Evolutionary conservation across 306 rosid species (phyloP).

Genomic region (Vigna angularis): DNA sequence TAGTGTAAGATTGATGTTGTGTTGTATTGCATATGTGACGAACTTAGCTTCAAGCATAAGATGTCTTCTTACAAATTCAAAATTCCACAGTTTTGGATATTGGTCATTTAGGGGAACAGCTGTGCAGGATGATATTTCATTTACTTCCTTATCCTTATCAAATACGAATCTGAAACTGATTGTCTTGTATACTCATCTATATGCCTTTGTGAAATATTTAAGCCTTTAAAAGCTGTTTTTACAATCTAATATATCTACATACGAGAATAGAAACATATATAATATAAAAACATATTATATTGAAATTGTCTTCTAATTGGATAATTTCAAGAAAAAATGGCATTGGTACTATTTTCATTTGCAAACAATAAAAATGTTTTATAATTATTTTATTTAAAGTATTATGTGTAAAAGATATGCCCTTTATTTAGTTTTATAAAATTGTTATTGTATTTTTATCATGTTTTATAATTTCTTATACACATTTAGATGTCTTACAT

Average conservation of each 20-base stretch:
- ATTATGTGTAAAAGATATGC: background rate
- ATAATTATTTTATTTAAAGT: background rate
- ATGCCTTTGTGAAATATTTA: no score
- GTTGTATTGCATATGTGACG: no score
- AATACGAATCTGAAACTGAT: no score
- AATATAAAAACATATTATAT: background rate
- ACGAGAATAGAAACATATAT: no score
- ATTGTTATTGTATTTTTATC: background rate
- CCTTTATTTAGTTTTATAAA: background rate
- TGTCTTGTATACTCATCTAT: no score
- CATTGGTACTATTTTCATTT: background rate
- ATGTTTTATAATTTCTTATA: background rate
- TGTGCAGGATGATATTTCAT: background rate
- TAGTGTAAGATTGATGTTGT: background rate
- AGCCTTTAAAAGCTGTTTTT: background rate
- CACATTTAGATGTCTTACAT: background rate
- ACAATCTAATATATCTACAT: background rate
- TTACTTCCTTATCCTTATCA: no score
- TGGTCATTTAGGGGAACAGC: background rate
- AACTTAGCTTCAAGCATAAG: no score
- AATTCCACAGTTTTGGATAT: conserved; percentile 16
- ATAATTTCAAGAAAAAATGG: background rate
- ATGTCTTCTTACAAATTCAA: background rate
- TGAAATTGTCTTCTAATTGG: background rate
- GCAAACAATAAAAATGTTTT: background rate